Evolutionary conservation across 306 rosid genomes (phyloP).

Genomic region (Fragaria iinumae): DNA sequence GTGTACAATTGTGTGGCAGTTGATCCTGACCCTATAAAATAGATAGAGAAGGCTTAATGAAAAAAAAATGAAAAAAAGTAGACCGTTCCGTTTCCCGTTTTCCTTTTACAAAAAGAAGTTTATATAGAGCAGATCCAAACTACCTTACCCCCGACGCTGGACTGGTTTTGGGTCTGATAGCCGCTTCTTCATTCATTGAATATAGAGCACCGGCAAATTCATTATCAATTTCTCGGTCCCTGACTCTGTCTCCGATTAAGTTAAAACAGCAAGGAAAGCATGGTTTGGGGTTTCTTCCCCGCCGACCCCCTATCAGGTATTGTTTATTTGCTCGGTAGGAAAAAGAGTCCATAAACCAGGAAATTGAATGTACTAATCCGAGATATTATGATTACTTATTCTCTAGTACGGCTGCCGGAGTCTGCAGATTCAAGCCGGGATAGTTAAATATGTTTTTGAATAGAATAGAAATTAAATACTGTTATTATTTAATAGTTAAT

Average conservation of each 20-base stretch:
- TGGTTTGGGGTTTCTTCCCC: constrained; percentile 93
- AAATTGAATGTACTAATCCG: not conserved
- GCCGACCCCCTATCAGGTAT: constrained; percentile 65
- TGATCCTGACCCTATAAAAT: no score
- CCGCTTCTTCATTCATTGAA: not conserved
- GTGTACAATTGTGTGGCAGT: no score
- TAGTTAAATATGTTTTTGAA: not conserved
- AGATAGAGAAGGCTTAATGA: no score
- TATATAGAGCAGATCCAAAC: no score
- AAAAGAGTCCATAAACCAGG: not conserved
- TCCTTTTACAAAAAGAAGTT: no score
- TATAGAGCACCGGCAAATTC: not conserved
- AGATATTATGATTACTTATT: not conserved
- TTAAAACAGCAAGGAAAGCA: constrained; percentile 23
- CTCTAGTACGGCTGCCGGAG: not conserved
- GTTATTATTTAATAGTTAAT: no score
- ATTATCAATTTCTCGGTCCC: not conserved
- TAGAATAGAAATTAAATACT: no score
- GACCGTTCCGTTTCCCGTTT: no score
- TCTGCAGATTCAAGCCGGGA: not conserved
- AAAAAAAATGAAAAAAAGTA: no score
- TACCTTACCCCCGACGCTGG: no score
- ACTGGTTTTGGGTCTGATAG: no score
- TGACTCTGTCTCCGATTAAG: no score
- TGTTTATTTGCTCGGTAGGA: not conserved